Evolutionary conservation across 2,329 filamentous ascomycete genomes (phyloP).

Genomic region (Pseudogymnoascus sp.): DNA sequence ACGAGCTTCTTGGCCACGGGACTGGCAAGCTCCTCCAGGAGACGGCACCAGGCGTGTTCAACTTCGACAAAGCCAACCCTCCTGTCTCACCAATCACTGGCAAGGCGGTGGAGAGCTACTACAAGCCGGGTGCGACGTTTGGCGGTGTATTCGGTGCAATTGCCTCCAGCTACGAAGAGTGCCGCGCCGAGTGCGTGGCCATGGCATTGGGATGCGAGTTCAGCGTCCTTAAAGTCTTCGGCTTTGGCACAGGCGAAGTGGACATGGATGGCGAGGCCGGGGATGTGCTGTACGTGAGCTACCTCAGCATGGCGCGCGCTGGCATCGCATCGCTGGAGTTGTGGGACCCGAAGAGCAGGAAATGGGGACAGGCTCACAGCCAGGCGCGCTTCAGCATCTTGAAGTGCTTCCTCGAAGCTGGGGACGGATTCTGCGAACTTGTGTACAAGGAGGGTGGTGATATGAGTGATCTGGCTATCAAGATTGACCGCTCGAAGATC

Average conservation of each 20-base stretch:
- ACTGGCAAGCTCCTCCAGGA: conserved; percentile 93
- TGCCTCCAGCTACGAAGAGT: conserved; percentile 88
- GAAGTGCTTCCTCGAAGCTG: conserved; percentile 75
- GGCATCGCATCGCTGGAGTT: conserved; percentile 83
- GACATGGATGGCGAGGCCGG: conserved; percentile 72
- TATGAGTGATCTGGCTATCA: conserved; percentile 73
- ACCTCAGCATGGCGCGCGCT: conserved; percentile 90
- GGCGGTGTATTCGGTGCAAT: conserved; percentile 83
- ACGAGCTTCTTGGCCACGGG: conserved; percentile 82
- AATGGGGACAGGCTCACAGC: conserved; percentile 91
- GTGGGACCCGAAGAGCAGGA: conserved; percentile 85
- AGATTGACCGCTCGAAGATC: conserved; percentile 80
- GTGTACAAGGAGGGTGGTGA: conserved; percentile 61
- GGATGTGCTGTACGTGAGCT: conserved; percentile 79
- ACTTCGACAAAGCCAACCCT: conserved; percentile 78
- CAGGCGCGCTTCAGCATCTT: conserved; percentile 88
- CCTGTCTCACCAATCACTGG: conserved; percentile 73
- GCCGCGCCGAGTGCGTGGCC: conserved; percentile 85
- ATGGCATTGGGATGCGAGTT: conserved; percentile 90
- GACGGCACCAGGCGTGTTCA: conserved; percentile 71
- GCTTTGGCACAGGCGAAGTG: conserved; percentile 69
- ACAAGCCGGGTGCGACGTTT: conserved; percentile 94
- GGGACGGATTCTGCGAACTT: conserved; percentile 79
- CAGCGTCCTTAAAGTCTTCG: conserved; percentile 80
- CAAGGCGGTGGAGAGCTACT: conserved; percentile 76